phyloP scores from a whole-genome alignment of 2,329 filamentous ascomycete species.

The Clarireedia sp. region DNA sequence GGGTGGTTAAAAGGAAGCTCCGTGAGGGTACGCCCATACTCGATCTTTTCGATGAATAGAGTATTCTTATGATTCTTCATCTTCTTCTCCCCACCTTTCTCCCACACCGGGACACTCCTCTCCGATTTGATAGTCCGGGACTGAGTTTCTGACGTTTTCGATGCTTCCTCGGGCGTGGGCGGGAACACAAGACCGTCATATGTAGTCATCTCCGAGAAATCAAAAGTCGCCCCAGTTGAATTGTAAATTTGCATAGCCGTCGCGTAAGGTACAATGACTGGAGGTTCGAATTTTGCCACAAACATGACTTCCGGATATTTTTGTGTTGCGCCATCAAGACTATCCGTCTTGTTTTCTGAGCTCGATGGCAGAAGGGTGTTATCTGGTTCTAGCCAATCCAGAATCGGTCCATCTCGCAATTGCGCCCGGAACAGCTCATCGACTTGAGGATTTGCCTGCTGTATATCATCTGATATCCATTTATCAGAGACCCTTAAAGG shows the following conservation, averaged over 20 bases:
- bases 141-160: slow-evolving; percentile 43
- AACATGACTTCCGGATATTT: slow-evolving; percentile 67
- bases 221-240: slow-evolving; percentile 50
- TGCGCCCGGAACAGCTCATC: slow-evolving; percentile 33
- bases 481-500: slow-evolving; percentile 63
- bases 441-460: slow-evolving; percentile 45
- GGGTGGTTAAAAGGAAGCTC: slow-evolving; percentile 73
- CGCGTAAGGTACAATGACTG: slow-evolving; percentile 59
- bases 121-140: slow-evolving; percentile 45
- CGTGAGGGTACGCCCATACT: slow-evolving; percentile 59
- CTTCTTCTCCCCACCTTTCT: slow-evolving; percentile 20
- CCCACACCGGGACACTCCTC: slow-evolving; percentile 38
- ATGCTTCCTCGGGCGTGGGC: slow-evolving; percentile 36
- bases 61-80: slow-evolving; percentile 44
- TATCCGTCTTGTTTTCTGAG: slow-evolving; percentile 38
- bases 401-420: slow-evolving; percentile 32
- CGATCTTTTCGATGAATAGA: slow-evolving; percentile 63
- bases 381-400: slow-evolving; percentile 69
- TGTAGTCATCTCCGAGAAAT: slow-evolving; percentile 41
- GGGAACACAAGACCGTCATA: slow-evolving; percentile 46
- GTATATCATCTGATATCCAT: slow-evolving; percentile 64
- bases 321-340: slow-evolving; percentile 47
- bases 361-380: slow-evolving; percentile 47
- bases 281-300: slow-evolving; percentile 65
- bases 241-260: slow-evolving; percentile 56